Evolutionary conservation across 1,284 basidiomycete species (phyloP), one percentile per base, ranked within the genome.

Genomic region (Malassezia japonica): DNA sequence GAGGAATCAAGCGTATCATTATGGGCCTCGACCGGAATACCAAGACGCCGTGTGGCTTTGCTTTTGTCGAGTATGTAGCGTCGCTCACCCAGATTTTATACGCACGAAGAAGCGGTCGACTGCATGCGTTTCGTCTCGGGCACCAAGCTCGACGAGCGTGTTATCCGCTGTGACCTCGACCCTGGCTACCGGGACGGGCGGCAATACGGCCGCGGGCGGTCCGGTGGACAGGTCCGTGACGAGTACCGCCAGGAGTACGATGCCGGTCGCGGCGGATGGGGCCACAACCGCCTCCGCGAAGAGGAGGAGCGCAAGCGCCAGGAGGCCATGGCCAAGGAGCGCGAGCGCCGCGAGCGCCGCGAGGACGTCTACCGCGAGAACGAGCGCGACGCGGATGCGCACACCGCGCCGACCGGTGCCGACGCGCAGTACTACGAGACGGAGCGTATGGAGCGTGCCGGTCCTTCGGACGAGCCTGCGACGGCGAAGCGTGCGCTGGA

Each of bases 11-110:
- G 74, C 83, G 92, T 59, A 94, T 99, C 62, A 98, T 99, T 67
- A 98, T 99, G 94, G 94, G 94, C 23, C 79, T 99, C 32, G 94
- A 99, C 77, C 79, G 94, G 51, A 89, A 96, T 73, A 86, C 85
- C 41, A 85, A 91, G 87, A 98, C 94, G 41, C 94, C 94, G 0
- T 99, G 94, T 72, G 94, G 94, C 1, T 99, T 99, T 75, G 95
- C 92, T 65, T 99, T 99, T 69, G 94, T 99, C 52, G 94, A 99
- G 72, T 75, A 54, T 50, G 72, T 65, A 9, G 21, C 13, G 8
- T 24, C 2, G 18, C 27, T 36, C 5, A 40, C 25, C 1, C 55
- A 75, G 74, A 73, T 99, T 89, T 75, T 98, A 96, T 75, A 88
- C 87, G 8, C 90, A 96, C 69, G 79, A 83, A 6, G 92, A 98